Percentiles rank a stretch among this genome's conserved stretches.
These are phyloP conservation scores for Rhexocercosporidium sp. DNA, from an alignment of 2,329 filamentous ascomycete species.

Conservation along the genomic window DNA sequence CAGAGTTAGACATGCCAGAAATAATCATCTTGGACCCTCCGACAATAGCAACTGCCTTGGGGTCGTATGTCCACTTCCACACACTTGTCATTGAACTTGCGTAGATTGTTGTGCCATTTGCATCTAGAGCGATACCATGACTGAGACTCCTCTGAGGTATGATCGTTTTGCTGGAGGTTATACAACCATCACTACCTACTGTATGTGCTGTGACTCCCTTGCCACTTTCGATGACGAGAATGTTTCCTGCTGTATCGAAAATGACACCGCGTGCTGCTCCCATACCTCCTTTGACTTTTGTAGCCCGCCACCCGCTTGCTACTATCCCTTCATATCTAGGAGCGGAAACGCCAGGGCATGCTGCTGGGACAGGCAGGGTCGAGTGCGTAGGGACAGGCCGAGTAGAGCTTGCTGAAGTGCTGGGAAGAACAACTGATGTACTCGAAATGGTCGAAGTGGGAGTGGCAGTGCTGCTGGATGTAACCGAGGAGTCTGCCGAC, in stretches of 20 bases:
- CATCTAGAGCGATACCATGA: conserved; percentile 23
- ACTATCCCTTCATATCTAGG: conserved; percentile 17
- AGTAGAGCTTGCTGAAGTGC: conserved; percentile 1
- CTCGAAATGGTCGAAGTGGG: conserved; percentile 1
- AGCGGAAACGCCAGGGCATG: conserved; percentile 13
- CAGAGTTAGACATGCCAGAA: conserved; percentile 27
- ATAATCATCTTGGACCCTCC: conserved; percentile 16
- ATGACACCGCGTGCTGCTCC: conserved; percentile 20
- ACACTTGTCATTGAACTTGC: conserved; percentile 30
- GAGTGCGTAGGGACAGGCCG: neutral
- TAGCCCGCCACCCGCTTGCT: conserved; percentile 22
- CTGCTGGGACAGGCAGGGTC: conserved; percentile 10
- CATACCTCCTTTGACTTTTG: conserved; percentile 21
- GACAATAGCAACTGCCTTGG: conserved; percentile 9
- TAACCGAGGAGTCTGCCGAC: neutral
- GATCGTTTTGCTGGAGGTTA: conserved; percentile 21
- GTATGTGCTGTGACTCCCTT: conserved; percentile 24
- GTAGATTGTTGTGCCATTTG: conserved; percentile 29
- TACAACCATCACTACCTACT: conserved; percentile 14
- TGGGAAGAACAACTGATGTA: neutral
- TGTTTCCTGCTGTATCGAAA: conserved; percentile 21
- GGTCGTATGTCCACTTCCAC: conserved; percentile 26
- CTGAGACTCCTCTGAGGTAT: conserved; percentile 20
- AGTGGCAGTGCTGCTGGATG: neutral
- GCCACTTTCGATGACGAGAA: conserved; percentile 20